These are phyloP conservation scores for Scedosporium apiospermum DNA, from an alignment of 2,329 filamentous ascomycete genomes.

Conservation along the genomic window DNA sequence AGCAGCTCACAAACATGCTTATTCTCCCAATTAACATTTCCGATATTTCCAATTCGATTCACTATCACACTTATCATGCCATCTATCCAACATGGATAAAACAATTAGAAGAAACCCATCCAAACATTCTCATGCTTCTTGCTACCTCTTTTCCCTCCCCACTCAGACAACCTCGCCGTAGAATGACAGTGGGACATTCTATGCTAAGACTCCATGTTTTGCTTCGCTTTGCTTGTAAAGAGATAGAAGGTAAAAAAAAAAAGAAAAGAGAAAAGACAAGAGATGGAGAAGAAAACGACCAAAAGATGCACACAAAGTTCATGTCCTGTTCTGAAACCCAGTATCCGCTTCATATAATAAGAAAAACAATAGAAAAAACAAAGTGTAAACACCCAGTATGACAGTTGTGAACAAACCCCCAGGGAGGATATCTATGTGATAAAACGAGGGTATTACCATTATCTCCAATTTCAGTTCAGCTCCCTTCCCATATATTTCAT, in stretches of 20 bases:
- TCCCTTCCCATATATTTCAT: background rate
- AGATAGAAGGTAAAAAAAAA: too few species aligned
- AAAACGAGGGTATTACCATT: background rate
- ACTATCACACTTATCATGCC: too few species aligned
- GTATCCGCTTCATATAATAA: background rate
- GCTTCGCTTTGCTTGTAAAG: background rate
- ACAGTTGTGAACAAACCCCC: background rate
- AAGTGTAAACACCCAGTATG: background rate
- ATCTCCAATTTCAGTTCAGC: background rate
- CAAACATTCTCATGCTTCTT: background rate
- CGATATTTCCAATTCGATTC: too few species aligned
- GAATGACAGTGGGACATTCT: background rate
- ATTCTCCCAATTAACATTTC: too few species aligned
- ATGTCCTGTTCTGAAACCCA: background rate
- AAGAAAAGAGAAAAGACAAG: background rate
- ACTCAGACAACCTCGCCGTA: background rate
- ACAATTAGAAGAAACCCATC: background rate
- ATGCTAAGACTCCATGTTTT: background rate
- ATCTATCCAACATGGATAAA: background rate
- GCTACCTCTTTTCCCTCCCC: background rate
- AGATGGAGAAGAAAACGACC: background rate
- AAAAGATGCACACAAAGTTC: background rate
- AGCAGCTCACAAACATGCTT: too few species aligned
- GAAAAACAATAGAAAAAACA: background rate
- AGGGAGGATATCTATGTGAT: background rate